Base-by-base conservation (phyloP, 1,284 basidiomycete genomes). In the Stygiomarasmius scandens region DNA sequence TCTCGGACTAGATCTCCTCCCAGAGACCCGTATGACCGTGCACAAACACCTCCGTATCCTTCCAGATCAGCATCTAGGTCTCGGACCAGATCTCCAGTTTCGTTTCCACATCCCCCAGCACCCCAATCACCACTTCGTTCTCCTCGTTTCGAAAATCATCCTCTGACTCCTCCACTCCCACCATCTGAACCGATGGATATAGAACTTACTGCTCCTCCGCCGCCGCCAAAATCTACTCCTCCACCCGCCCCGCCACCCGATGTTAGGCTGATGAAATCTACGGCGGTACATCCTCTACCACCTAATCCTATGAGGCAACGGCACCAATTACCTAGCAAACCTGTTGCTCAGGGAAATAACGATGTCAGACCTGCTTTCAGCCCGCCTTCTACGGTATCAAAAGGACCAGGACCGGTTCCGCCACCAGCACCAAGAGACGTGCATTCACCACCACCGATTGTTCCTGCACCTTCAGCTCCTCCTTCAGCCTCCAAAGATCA, bases 401-500 rank as follows among this genome's bases (percentile, higher is more conserved):
- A 34, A 22, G 51, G 55, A 51, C 38, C 38, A 51, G 52, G 27
- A 14, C 27, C 50, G 49, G 64, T 46, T 20, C 71, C 72, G 25
- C 73, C 70, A 29, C 77, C 78, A 11, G 77, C 81, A 2, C 83
- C 83, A 1, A 67, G 69, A 14, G 74, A 73, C 55, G 63, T 66
- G 11, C 78, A 74, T 61, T 81, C 82, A 5, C 82, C 81, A 2
- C 71, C 74, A 1, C 70, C 77, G 2, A 56, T 83, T n/a, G 64
- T 72, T 5, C 61, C 34, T 5, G 25, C 16, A n/a, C 22, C 38
- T 3, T 52, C 32, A 22, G 38, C 20, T 23, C 22, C 32, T 19
- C 38, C 38, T 11, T 52, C 22, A 11, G 34, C 12, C 24, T 19
- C 14, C 24, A 44, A 20, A n/a, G 43, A 14, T 20, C 25, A 47